Percentiles rank a stretch among this genome's conserved stretches.
phyloP scores from a whole-genome alignment of 352 stramenopile species.

The Phytophthora hybrid region DNA sequence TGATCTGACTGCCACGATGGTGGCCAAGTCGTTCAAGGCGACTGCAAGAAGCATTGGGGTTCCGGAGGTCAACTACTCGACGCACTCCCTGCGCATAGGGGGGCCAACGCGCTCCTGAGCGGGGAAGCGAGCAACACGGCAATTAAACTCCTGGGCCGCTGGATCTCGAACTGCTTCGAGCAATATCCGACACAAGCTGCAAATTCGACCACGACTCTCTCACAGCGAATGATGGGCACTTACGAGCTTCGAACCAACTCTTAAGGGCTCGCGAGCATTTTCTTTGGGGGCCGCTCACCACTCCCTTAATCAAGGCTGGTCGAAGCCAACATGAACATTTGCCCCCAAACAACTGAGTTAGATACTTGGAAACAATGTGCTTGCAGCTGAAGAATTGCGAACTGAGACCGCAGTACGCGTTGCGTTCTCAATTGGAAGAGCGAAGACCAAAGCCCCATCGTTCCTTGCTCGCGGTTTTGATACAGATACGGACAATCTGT shows the following conservation, averaged over 20 bases:
- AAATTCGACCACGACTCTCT: constrained; percentile 4
- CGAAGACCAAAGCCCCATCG: too few species aligned
- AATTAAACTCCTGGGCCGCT: constrained; percentile 15
- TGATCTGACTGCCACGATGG: too few species aligned
- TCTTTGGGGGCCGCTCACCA: constrained; percentile 19
- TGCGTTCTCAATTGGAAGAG: too few species aligned
- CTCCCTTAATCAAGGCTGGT: constrained; percentile 1
- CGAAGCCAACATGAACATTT: too few species aligned
- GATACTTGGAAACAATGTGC: too few species aligned
- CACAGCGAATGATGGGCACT: not conserved
- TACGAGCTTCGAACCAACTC: not conserved
- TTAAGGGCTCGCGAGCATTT: constrained; percentile 11
- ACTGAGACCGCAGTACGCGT: too few species aligned
- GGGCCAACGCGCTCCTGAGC: not conserved
- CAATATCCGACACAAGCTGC: constrained; percentile 17
- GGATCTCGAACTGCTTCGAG: constrained; percentile 20
- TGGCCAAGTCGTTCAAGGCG: too few species aligned
- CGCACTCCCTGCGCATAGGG: constrained; percentile 13
- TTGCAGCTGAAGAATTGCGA: too few species aligned
- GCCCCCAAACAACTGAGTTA: too few species aligned
- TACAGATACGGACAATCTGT: too few species aligned
- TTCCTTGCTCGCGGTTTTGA: too few species aligned
- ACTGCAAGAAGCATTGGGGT: constrained; percentile 1
- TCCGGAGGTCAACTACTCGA: constrained; percentile 12
- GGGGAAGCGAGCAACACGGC: not conserved